phyloP scores from a whole-genome alignment of 768 basidiomycete genomes.

The Boletus subcaerulescens region DNA sequence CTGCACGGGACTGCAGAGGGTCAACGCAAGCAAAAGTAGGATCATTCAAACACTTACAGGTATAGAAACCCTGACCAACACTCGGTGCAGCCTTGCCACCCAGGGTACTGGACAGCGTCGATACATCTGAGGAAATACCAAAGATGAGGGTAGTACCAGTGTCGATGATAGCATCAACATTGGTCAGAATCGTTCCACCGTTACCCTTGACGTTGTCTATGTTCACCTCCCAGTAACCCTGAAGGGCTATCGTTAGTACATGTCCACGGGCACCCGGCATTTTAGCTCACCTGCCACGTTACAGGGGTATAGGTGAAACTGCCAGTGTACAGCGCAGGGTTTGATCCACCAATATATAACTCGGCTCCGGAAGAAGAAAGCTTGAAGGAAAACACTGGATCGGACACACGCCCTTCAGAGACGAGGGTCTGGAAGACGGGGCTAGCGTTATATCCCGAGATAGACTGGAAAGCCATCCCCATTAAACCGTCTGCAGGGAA shows the following conservation, averaged over 20 bases:
- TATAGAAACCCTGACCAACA: conserved; percentile 29
- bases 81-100: conserved; percentile 11
- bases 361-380: conserved; percentile 26
- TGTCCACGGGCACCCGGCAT: background rate
- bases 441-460: conserved; percentile 23
- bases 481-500: conserved; percentile 17
- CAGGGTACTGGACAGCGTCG: background rate
- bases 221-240: conserved; percentile 15
- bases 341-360: conserved; percentile 41
- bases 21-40: background rate
- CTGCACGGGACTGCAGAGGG: conserved; percentile 26
- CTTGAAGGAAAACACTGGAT: conserved; percentile 29
- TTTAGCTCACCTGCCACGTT: conserved; percentile 18
- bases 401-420: conserved; percentile 6
- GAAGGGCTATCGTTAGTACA: conserved; percentile 1
- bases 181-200: background rate
- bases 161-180: conserved; percentile 12
- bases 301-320: conserved; percentile 33
- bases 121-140: conserved; percentile 3
- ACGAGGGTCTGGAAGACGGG: conserved; percentile 32
- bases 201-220: conserved; percentile 7
- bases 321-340: conserved; percentile 38
- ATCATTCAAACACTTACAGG: conserved; percentile 20
- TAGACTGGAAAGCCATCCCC: conserved; percentile 31
- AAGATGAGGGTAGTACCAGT: conserved; percentile 19